Conservation (phyloP, 352 stramenopile genomes). For the Pythium dissotocum region DNA sequence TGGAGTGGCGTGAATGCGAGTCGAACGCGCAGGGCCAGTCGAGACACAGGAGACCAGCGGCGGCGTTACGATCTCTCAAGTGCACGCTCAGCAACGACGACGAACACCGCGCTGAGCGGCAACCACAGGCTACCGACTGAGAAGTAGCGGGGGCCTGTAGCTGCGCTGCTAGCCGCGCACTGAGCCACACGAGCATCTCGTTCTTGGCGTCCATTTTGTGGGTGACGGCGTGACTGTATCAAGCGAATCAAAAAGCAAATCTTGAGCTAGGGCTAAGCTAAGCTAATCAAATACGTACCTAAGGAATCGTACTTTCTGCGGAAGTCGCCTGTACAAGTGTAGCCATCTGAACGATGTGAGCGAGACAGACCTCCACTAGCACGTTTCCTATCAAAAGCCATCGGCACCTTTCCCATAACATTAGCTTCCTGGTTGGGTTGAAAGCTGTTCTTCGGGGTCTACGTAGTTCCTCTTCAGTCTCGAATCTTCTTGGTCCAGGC, state of each 20-base stretch:
- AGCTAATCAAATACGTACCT: constrained; percentile 1
- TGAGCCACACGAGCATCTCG: constrained; percentile 12
- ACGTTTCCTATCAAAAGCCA: no score
- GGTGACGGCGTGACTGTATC: not conserved
- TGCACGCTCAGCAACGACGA: constrained; percentile 12
- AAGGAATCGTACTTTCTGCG: not conserved
- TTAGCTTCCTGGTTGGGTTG: no score
- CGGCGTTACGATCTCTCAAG: not conserved
- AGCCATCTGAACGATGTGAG: no score
- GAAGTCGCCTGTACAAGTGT: no score
- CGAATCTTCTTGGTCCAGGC: no score
- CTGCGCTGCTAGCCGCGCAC: constrained; percentile 1
- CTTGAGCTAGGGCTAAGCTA: not conserved
- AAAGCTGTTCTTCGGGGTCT: no score
- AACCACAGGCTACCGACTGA: not conserved
- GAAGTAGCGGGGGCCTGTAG: not conserved
- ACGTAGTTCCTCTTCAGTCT: no score
- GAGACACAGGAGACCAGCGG: constrained; percentile 20
- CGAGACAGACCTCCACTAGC: no score
- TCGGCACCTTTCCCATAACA: no score
- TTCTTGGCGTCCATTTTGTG: not conserved
- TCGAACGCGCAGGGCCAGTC: constrained; percentile 11
- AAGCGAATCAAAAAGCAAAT: not conserved
- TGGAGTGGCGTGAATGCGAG: constrained; percentile 10
- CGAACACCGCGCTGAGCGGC: not conserved